Evolutionary conservation across 805 yeast species (phyloP), one percentile per base, ranked within the genome.

Genomic region (Kluyveromyces lactis): DNA sequence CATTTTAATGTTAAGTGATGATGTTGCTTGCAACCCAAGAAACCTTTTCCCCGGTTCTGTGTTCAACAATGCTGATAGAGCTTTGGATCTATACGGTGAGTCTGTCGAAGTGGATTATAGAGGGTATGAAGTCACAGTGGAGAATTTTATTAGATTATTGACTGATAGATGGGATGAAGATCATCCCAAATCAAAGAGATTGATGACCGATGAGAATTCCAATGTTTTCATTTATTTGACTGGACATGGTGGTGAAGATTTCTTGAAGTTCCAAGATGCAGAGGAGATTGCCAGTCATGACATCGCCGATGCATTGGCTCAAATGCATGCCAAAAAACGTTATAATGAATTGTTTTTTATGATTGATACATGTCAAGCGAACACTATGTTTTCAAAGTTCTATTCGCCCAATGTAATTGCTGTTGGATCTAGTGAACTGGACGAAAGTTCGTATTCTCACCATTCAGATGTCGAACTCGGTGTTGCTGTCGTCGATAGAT

Each of bases 351-450:
- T 92, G 26, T 78, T 92, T 56, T 92, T 92, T 64, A 92, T 92
- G 97, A 83, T 92, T 47, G 99, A 92, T 61, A 92, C 99, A 0
- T 92, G 99, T 57, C 98, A 92, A 67, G 98, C 98, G 18, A 92
- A 90, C 63, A 86, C 98, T 12, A 90, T 92, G 98, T 92, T 83
- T 64, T 81, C 94, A 42, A 76, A 82, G 54, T 79, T 90, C 55
- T 87, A 86, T 58, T 82, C 95, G 8, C 97, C 98, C 26, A 87
- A 92, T 58, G 77, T 92, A 33, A 63, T 92, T 38, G 86, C 96
- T 1, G 94, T 90, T 26, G 99, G 98, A 0, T 86, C 96, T 1
- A 83, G 95, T 8, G 82, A 73, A 48, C 46, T 86, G 6, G 95
- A 82, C 40, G 96, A 92, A 62, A 79, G 90, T 37, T 86, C 95